Conservation (phyloP, 106 monocot species). For the Apostasia ramifera region DNA sequence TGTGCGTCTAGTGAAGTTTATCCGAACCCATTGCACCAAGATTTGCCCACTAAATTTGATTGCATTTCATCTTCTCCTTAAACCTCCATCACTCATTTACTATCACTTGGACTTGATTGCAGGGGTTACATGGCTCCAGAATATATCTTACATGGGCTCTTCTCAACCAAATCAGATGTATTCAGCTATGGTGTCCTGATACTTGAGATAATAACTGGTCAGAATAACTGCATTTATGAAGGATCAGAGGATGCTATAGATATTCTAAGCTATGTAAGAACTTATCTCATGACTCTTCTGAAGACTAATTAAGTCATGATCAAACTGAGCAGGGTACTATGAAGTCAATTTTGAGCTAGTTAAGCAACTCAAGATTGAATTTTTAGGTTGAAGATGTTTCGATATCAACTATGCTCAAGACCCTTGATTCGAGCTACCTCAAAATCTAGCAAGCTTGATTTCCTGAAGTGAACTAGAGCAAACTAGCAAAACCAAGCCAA, state of each 20-base stretch:
- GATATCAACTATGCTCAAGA: neutral
- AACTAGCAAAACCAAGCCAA: too few species aligned
- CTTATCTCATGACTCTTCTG: neutral
- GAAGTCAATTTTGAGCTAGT: too few species aligned
- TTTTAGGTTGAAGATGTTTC: neutral
- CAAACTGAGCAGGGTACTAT: too few species aligned
- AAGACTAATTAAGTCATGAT: too few species aligned
- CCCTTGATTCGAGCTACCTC: too few species aligned
- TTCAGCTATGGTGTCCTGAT: conserved; percentile 45
- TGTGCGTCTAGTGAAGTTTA: too few species aligned
- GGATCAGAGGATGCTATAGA: conserved; percentile 10
- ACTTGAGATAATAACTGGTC: conserved; percentile 36
- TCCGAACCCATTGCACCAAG: too few species aligned
- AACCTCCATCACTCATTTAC: neutral
- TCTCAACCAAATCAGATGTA: conserved; percentile 42
- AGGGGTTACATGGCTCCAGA: conserved; percentile 55
- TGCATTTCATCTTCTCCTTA: too few species aligned
- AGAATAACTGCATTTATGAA: conserved; percentile 18
- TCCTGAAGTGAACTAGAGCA: too few species aligned
- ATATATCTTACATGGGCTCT: conserved; percentile 34
- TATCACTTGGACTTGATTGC: neutral
- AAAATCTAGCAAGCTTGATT: too few species aligned
- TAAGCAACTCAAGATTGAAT: neutral
- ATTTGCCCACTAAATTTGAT: too few species aligned
- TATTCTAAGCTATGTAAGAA: conserved; percentile 33